Conservation (phyloP, 352 stramenopile genomes). For the Phytophthora citricola region DNA sequence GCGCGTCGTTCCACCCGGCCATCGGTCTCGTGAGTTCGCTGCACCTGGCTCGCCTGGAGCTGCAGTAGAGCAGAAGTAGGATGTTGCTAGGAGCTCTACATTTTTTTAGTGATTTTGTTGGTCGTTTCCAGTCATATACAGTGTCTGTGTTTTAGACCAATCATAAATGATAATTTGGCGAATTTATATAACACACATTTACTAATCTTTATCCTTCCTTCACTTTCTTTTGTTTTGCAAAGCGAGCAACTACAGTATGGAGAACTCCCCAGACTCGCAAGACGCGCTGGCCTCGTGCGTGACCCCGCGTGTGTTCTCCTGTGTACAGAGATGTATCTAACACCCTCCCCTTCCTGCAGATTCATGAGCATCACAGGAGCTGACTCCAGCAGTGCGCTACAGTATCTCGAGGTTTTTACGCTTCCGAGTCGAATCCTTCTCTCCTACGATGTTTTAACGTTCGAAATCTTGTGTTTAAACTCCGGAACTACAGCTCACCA, state of each 20-base stretch:
- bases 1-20: constrained; percentile 80
- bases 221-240: constrained; percentile 6
- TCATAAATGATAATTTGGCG: too few relatives aligned
- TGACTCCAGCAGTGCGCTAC: constrained; percentile 63
- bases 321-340: neutral
- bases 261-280: constrained; percentile 30
- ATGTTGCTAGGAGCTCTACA: neutral
- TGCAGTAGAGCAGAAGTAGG: constrained; percentile 29
- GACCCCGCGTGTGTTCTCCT: neutral
- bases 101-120: neutral
- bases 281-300: constrained; percentile 59
- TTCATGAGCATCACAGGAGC: constrained; percentile 90
- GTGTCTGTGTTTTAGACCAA: too few relatives aligned
- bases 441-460: constrained; percentile 15
- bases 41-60: constrained; percentile 74
- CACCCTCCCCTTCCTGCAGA: constrained; percentile 30
- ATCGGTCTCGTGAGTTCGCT: constrained; percentile 88
- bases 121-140: too few relatives aligned
- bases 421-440: neutral
- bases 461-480: constrained; percentile 5
- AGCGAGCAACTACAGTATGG: constrained; percentile 15
- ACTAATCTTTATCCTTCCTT: neutral
- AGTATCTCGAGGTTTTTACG: constrained; percentile 71
- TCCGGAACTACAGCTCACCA: constrained; percentile 59
- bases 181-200: neutral